Base-by-base conservation (phyloP, 176 grass and related monocot species). In the Pharus latifolius region DNA sequence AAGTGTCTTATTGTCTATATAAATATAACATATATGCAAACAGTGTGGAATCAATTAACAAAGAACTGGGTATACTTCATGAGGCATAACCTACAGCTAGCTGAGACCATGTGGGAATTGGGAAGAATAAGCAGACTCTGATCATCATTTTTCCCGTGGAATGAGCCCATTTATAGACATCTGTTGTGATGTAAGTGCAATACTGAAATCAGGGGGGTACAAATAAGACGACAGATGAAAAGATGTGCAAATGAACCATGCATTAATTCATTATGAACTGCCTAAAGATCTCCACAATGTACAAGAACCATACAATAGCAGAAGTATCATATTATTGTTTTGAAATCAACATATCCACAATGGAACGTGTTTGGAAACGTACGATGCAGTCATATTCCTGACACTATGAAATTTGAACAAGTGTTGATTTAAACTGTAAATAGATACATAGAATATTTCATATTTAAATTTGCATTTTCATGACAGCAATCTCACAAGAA, bases 121-220 rank as follows among this genome's bases (percentile, higher is more conserved):
- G 89, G 63, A 99, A 99, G 72, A 94, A 94, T 72, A 99, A 88
- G 76, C 81, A 99, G 60, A 91, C 84, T 80, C 90, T 91, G 5
- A 85, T 78, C 60, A 83, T 68, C 95, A 99, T 99, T 70, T 88
- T 88, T 56, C 78, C 68, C 72, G 80, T 54, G 67, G 87, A 91
- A 81, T 91, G 75, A 60, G 95, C 84, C 95, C 95, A 99, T 71
- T 86, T 42, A 60, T 94, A 99, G 45, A 94, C 69, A 29, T 78
- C 95, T 99, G 62, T 42, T 88, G 35, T 43, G 13, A 40, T 62
- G 41, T 24, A 40, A 72, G 53, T n/a, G 48, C 15, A 55, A 62
- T 69, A 76, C 27, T 77, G 26, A 25, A 4, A 3, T 56, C 33
- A 87, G 4, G 67, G 4, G 67, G 22, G 9, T 37, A 42, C n/a